These are phyloP conservation scores for Laguncularia racemosa DNA, from an alignment of 345 rosid species.

Conservation along the genomic window DNA sequence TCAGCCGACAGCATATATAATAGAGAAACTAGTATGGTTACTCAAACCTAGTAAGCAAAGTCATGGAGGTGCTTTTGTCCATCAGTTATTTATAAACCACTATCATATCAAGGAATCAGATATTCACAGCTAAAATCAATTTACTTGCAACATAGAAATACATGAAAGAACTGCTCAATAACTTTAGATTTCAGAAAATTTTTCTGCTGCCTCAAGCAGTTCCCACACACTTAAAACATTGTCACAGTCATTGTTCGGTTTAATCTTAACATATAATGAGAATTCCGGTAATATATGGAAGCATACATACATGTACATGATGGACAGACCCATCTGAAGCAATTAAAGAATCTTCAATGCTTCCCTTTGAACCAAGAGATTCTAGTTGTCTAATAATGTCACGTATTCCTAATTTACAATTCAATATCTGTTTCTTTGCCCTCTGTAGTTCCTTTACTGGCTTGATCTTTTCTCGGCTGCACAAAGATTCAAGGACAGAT, in stretches of 20 bases:
- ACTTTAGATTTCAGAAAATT: too few relatives aligned
- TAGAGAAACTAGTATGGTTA: too few relatives aligned
- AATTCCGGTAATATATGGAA: not conserved
- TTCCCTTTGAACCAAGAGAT: constrained; percentile 70
- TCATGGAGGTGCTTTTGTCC: too few relatives aligned
- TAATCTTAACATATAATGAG: not conserved
- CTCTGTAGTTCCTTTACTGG: constrained; percentile 88
- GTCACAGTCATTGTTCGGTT: not conserved
- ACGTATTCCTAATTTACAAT: constrained; percentile 94
- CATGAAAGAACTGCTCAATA: too few relatives aligned
- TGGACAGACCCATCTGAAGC: constrained; percentile 95
- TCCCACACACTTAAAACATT: too few relatives aligned
- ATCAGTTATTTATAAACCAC: too few relatives aligned
- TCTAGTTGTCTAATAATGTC: constrained; percentile 78
- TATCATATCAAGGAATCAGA: too few relatives aligned
- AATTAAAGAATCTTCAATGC: constrained; percentile 74
- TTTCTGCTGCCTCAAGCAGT: too few relatives aligned
- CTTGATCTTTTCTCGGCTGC: constrained; percentile 89
- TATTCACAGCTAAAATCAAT: too few relatives aligned
- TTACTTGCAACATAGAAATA: too few relatives aligned
- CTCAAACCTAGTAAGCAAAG: too few relatives aligned
- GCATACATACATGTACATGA: constrained; percentile 72
- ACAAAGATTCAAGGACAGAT: constrained; percentile 6
- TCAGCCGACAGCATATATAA: not conserved
- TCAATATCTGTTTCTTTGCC: constrained; percentile 74